Conservation (phyloP, 495 filamentous ascomycete genomes). For the Aspergillus cristatus region DNA sequence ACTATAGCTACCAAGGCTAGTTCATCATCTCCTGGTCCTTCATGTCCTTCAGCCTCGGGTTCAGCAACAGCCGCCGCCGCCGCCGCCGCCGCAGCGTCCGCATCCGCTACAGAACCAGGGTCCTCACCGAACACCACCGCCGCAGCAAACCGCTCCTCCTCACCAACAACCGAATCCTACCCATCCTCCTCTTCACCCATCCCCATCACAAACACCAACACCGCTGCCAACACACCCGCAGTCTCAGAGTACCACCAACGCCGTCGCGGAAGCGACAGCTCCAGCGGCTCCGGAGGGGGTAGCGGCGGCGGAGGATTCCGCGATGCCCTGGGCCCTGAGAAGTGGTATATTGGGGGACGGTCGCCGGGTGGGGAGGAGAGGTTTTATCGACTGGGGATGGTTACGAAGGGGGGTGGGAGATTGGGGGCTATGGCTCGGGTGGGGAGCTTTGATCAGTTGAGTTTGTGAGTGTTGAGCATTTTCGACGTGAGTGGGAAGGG, state of each 20-base stretch:
- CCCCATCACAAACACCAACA: conserved; percentile 30
- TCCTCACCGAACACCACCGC: conserved; percentile 11
- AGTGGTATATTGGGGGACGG: conserved; percentile 82
- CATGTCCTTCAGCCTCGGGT: conserved; percentile 6
- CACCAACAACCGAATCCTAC: conserved; percentile 10
- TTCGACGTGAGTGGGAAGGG: not conserved
- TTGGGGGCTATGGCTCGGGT: conserved; percentile 48
- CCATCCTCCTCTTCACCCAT: conserved; percentile 18
- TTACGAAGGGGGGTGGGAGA: conserved; percentile 40
- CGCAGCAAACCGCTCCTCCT: conserved; percentile 13
- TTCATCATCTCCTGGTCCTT: conserved; percentile 8
- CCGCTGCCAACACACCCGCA: conserved; percentile 17
- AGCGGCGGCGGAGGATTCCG: conserved; percentile 60
- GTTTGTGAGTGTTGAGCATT: conserved; percentile 34
- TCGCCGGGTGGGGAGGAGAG: conserved; percentile 80
- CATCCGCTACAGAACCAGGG: conserved; percentile 4
- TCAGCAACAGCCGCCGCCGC: no score
- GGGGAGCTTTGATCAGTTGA: conserved; percentile 54
- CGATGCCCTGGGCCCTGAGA: conserved; percentile 63
- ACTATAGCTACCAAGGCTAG: conserved; percentile 35
- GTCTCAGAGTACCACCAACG: no score
- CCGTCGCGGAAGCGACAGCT: conserved; percentile 61
- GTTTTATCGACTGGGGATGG: conserved; percentile 67
- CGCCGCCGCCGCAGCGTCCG: conserved; percentile 4
- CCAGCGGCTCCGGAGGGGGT: conserved; percentile 47